Percentiles rank a stretch among this genome's conserved stretches.
Conservation (phyloP, 2,329 filamentous ascomycete species). For the Clonostachys rosea region DNA sequence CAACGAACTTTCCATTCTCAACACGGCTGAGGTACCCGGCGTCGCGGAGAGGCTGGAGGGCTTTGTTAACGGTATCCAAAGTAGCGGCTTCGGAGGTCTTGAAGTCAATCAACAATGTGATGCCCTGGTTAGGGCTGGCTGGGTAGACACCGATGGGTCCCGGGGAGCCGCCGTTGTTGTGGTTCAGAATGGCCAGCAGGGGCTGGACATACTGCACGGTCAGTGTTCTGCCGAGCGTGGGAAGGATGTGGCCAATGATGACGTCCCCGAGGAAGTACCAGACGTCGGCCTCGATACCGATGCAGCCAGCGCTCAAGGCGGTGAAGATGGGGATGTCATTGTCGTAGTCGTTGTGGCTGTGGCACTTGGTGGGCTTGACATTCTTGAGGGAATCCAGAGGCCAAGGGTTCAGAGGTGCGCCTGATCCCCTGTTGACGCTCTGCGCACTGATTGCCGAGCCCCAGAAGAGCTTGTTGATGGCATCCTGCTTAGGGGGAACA, state of each 20-base stretch:
- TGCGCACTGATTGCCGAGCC: slow-evolving; percentile 6
- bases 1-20: slow-evolving; percentile 42
- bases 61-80: slow-evolving; percentile 16
- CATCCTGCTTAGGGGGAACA: slow-evolving; percentile 2
- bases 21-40: slow-evolving; percentile 53
- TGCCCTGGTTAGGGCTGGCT: slow-evolving; percentile 41
- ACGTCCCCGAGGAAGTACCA: slow-evolving; percentile 53
- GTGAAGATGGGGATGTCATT: slow-evolving; percentile 57
- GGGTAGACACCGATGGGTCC: slow-evolving; percentile 52
- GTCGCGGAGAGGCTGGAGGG: slow-evolving; percentile 52
- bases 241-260: slow-evolving; percentile 59
- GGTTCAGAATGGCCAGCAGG: slow-evolving; percentile 51
- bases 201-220: slow-evolving; percentile 59
- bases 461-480: slow-evolving; percentile 7
- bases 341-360: slow-evolving; percentile 72
- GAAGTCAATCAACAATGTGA: slow-evolving; percentile 65
- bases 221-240: slow-evolving; percentile 57
- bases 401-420: slow-evolving; percentile 8
- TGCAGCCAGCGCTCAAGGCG: slow-evolving; percentile 54
- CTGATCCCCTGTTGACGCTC: slow-evolving; percentile 7
- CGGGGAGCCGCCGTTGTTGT: slow-evolving; percentile 38
- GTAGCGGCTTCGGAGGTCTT: slow-evolving; percentile 40
- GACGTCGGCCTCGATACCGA: slow-evolving; percentile 65
- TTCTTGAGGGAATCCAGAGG: slow-evolving; percentile 6
- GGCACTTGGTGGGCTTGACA: slow-evolving; percentile 30